Evolutionary conservation across 371 early-diverging fungal genomes (phyloP), one percentile per base, ranked within the genome.

Genomic region (Encephalitozoon hellem): DNA sequence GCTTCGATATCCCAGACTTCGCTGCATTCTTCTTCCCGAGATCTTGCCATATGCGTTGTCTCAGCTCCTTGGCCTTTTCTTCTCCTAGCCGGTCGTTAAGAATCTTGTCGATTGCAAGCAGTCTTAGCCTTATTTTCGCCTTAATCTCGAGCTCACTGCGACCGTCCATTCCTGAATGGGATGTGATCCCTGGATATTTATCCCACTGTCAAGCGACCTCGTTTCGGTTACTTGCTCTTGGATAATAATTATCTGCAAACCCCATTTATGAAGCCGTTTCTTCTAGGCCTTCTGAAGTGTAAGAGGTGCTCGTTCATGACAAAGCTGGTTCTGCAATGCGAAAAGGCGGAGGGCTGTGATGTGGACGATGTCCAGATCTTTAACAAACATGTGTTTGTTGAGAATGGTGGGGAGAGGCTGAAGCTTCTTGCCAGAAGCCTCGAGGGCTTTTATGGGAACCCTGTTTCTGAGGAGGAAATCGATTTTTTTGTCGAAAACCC

Each of bases 261-360:
- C 49, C 49, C 49, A 18, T 34, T 6, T 15, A 72, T 72, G 73
- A 72, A 65, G 52, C 49, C 52, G 30, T 72, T 72, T 64, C 39
- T 72, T 23, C 49, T 52, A 25, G 34, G 49, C 8, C 32, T 72
- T 32, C 39, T 72, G 23, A 72, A 72, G 65, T 72, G 73, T 52
- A 63, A 72, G 51, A 72, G 42, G 43, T 72, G 73, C 39, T n/a
- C 73, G 30, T 72, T 72, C 28, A 51, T 18, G 34, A 28, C 43
- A n/a, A 72, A 12, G 9, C 34, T 54, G 23, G 15, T 15, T 18
- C 23, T 65, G 21, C 21, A 30, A 26, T 38, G 38, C 26, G 38
- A 65, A 12, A 32, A 64, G 42, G 25, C 6, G 11, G n/a, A 34
- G 32, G 9, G 51, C n/a, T 5, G 45, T 4, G 18, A 65, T 39